Conservation (phyloP, 305 asterid species). For the Petunia hybrid region DNA sequence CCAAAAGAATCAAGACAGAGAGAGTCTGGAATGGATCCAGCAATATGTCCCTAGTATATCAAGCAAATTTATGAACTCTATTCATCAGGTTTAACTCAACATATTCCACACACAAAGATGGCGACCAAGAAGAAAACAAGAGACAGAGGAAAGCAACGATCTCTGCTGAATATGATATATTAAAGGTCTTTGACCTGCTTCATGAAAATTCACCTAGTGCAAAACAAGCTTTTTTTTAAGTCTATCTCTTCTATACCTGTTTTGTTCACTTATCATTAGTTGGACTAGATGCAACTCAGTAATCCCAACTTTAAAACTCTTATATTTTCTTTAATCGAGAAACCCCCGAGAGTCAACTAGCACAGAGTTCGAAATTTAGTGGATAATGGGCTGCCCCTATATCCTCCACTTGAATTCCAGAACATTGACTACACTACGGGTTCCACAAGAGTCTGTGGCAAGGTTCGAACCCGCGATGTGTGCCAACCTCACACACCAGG, state of each 20-base stretch:
- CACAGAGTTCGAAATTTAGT: no score
- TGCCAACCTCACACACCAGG: no score
- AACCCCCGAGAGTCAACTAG: no score
- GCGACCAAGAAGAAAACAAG: background rate
- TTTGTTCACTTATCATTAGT: background rate
- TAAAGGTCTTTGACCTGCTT: background rate
- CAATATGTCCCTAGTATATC: background rate
- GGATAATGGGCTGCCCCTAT: no score
- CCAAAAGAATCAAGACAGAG: background rate
- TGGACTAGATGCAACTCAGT: background rate
- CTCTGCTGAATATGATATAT: constrained; percentile 10
- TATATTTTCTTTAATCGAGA: no score
- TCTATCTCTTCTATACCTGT: background rate
- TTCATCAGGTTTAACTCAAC: constrained; percentile 1
- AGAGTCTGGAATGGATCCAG: background rate
- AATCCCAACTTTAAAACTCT: background rate
- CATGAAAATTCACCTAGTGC: background rate
- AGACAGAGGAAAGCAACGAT: background rate
- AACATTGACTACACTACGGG: no score
- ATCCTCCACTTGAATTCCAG: no score
- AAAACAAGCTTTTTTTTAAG: background rate
- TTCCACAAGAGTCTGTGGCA: no score
- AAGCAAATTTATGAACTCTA: background rate
- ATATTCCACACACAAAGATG: background rate
- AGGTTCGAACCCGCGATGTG: no score